Evolutionary conservation across 2,329 filamentous ascomycete species (phyloP), one percentile per base, ranked within the genome.

Genomic region (Niveomyces coronatus): DNA sequence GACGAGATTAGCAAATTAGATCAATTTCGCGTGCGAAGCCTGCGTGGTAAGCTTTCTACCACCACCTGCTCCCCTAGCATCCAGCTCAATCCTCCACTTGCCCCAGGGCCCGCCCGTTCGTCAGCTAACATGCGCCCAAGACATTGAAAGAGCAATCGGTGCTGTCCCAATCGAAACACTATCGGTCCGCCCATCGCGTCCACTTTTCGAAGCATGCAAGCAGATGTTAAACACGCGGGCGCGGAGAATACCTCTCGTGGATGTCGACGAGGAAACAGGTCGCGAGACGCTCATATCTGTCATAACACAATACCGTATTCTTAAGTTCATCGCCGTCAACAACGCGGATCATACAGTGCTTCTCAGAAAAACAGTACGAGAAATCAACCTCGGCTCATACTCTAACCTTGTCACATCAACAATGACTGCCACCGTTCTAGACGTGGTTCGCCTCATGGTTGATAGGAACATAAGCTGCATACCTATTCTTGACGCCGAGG

Each of bases 261-360:
- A 95, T 50, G 74, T 85, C 46, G 91, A 98, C 54, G 88, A 93
- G 54, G 91, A 98, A 62, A 98, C 91, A 3, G 79, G 84, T 40
- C 76, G 87, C 45, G 80, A 91, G 54, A 91, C 89, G 64, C 87
- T 98, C 14, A 85, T 98, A 44, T 95, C 87, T 51, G 91, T 98
- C 44, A 84, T 98, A 42, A 98, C 91, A 1, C 91, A 98, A 60
- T 98, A 98, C 62, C 83, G 93, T 42, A 96, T 98, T 50, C 75
- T 98, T 47, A 98, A 98, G 58, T 98, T 98, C 58, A 93, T 98
- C 45, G 88, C 91, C 9, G 89, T 98, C 61, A 98, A 98, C 61
- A 76, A 75, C 50, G 76, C 80, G 52, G 79, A 81, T 50, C 84
- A 94, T 55, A 95, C 89, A 4, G 82, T 93, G 50, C 75, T 87